These are phyloP conservation scores for Ganoderma sinense DNA, from an alignment of 1,284 basidiomycete species.

Conservation along the genomic window DNA sequence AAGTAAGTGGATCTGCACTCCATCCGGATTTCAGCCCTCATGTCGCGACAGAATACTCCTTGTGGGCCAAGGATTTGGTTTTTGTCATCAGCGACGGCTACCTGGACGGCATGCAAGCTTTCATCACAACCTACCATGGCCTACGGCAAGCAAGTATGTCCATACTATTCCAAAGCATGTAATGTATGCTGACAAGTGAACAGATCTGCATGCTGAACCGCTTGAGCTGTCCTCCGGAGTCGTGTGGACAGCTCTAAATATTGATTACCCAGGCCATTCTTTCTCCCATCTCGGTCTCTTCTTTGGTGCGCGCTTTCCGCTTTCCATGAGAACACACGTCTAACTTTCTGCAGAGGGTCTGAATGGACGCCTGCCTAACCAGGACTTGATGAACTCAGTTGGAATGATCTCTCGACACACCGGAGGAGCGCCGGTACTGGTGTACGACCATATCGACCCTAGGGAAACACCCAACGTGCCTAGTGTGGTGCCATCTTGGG, in stretches of 20 bases:
- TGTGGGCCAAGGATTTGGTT: slow-evolving; percentile 95
- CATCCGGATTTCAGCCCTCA: slow-evolving; percentile 2
- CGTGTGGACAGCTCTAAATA: slow-evolving; percentile 94
- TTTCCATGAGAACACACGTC: background rate
- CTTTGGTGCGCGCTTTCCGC: slow-evolving; percentile 66
- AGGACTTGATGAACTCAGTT: slow-evolving; percentile 92
- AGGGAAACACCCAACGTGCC: slow-evolving; percentile 47
- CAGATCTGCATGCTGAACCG: slow-evolving; percentile 73
- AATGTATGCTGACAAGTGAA: background rate
- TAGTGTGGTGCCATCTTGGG: slow-evolving; percentile 49
- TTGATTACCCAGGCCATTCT: slow-evolving; percentile 97
- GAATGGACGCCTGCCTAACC: slow-evolving; percentile 95
- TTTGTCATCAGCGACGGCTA: slow-evolving; percentile 92
- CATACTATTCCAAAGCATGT: slow-evolving; percentile 3
- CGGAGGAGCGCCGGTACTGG: slow-evolving; percentile 74
- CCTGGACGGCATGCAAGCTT: slow-evolving; percentile 92
- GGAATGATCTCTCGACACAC: slow-evolving; percentile 76
- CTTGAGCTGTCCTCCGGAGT: slow-evolving; percentile 77
- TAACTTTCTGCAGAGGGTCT: slow-evolving; percentile 78
- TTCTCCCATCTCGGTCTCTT: slow-evolving; percentile 94
- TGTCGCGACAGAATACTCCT: slow-evolving; percentile 73
- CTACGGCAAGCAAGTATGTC: slow-evolving; percentile 67
- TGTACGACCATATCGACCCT: slow-evolving; percentile 79
- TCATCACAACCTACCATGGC: slow-evolving; percentile 86
- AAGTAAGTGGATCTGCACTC: slow-evolving; percentile 54